A percentile compares a stretch with the other conserved stretches of the same genome.
These are phyloP conservation scores for Skeletonema marinoi DNA, from an alignment of 108 stramenopile genomes.

Conservation along the genomic window DNA sequence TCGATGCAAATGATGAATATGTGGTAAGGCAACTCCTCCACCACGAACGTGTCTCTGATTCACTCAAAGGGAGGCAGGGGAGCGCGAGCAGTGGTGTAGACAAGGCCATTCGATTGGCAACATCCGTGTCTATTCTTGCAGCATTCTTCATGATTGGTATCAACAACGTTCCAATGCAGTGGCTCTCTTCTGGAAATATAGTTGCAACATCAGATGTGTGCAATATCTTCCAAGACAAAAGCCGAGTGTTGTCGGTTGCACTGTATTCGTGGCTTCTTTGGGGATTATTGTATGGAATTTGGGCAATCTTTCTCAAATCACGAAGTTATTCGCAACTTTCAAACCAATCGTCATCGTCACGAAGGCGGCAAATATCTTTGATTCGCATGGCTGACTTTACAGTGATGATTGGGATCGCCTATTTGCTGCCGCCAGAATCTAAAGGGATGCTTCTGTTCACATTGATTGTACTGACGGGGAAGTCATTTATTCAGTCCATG, in stretches of 20 bases:
- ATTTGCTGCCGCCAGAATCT: conserved; percentile 2
- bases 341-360: not conserved
- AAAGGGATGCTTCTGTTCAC: conserved; percentile 15
- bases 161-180: conserved; percentile 39
- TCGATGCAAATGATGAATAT: conserved; percentile 19
- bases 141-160: conserved; percentile 48
- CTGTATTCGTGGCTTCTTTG: conserved; percentile 40
- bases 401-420: conserved; percentile 28
- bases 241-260: not conserved
- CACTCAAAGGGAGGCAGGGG: conserved; percentile 32
- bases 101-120: conserved; percentile 45
- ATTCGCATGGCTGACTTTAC: conserved; percentile 30
- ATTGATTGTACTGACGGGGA: conserved; percentile 15
- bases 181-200: not conserved
- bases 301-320: conserved; percentile 33
- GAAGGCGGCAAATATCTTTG: conserved; percentile 6
- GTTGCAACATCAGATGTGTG: not conserved
- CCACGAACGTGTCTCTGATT: conserved; percentile 19
- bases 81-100: conserved; percentile 44
- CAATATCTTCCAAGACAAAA: not conserved
- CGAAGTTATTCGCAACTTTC: conserved; percentile 1
- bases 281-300: conserved; percentile 42
- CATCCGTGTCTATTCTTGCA: conserved; percentile 32
- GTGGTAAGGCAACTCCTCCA: conserved; percentile 45
- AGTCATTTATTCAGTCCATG: conserved; percentile 29